Percentiles rank a stretch among this genome's conserved stretches.
Conservation (phyloP, 352 stramenopile genomes). For the Globisporangium canariense region DNA sequence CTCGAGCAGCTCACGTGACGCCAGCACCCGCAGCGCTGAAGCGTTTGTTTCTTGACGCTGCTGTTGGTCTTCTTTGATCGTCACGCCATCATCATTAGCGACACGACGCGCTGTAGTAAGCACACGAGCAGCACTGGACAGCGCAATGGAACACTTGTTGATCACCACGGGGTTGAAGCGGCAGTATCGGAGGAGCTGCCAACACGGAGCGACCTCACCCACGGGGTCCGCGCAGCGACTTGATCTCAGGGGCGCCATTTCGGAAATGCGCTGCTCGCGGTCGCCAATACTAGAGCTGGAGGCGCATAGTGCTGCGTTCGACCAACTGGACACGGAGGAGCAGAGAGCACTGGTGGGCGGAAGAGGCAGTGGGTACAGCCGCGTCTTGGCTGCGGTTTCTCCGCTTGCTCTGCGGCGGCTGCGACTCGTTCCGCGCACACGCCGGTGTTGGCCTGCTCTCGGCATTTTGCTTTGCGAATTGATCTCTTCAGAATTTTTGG, state of each 20-base stretch:
- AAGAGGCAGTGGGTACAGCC: neutral
- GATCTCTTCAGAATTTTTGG: too few species aligned
- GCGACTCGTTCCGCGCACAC: neutral
- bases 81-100: neutral
- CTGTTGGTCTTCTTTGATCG: neutral
- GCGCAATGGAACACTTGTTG: neutral
- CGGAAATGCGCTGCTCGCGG: neutral
- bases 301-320: neutral
- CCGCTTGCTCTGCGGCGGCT: neutral
- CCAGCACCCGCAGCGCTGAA: constrained; percentile 2
- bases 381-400: neutral
- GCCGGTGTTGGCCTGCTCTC: neutral
- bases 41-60: neutral
- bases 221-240: neutral
- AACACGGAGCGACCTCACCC: neutral
- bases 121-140: too few species aligned
- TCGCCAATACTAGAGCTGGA: neutral
- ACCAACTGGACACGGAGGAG: neutral
- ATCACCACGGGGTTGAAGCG: neutral
- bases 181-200: neutral
- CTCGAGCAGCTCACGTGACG: neutral
- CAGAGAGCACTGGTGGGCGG: neutral
- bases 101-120: too few species aligned
- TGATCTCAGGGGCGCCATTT: constrained; percentile 8
- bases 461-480: too few species aligned